Percentiles rank a stretch among this genome's conserved stretches.
phyloP scores from a whole-genome alignment of 257 asterid genomes.

The Jacaranda mimosifolia region DNA sequence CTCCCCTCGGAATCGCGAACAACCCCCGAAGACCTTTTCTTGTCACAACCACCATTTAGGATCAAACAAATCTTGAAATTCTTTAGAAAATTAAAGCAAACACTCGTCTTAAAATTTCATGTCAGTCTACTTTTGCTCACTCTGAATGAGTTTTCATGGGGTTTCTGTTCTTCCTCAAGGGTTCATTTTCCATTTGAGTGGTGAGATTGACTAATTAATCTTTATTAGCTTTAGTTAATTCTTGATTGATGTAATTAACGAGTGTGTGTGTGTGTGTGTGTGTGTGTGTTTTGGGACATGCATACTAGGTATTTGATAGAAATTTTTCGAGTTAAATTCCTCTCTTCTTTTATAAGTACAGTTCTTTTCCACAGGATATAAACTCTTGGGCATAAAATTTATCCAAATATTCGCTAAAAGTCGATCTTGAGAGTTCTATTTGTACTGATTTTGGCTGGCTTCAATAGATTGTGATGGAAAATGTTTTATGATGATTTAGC shows the following conservation, averaged over 20 bases:
- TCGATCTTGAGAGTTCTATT: slow-evolving; percentile 3
- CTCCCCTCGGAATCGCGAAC: slow-evolving; percentile 49
- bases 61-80: slow-evolving; percentile 19
- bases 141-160: slow-evolving; percentile 8
- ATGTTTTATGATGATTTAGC: slow-evolving; percentile 5
- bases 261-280: slow-evolving; percentile 13
- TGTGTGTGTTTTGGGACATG: background rate
- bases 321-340: background rate
- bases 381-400: background rate
- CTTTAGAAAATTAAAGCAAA: background rate
- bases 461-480: background rate
- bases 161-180: slow-evolving; percentile 27
- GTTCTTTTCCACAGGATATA: background rate
- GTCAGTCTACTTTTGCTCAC: too few relatives aligned
- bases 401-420: background rate
- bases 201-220: slow-evolving; percentile 23
- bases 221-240: background rate
- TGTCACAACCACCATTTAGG: slow-evolving; percentile 36
- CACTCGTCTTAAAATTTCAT: background rate
- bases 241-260: background rate
- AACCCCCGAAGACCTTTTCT: slow-evolving; percentile 32
- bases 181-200: slow-evolving; percentile 8
- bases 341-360: background rate
- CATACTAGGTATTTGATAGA: background rate
- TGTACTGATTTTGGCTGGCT: slow-evolving; percentile 4